Conservation (phyloP, 306 rosid species). For the Quercus robur region DNA sequence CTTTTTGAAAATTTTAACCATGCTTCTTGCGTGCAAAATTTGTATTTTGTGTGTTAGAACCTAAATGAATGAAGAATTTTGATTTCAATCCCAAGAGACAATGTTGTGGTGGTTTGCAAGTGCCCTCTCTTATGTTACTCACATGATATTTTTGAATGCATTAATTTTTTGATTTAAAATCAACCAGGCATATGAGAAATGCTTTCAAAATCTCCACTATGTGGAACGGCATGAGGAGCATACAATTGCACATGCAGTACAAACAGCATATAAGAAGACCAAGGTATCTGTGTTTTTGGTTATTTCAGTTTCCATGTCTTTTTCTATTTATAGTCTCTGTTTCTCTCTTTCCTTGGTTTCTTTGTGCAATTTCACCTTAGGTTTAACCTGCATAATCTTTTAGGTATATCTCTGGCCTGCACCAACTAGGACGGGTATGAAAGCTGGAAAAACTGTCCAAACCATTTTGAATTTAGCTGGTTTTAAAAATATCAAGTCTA, state of each 20-base stretch:
- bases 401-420: constrained; percentile 99
- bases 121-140: not conserved
- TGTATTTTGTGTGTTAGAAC: not conserved
- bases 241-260: constrained; percentile 96
- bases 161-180: not conserved
- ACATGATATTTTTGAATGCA: not conserved
- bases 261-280: constrained; percentile 69
- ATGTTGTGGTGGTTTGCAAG: not conserved
- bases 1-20: not conserved
- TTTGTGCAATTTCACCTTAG: not conserved
- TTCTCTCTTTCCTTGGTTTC: not conserved
- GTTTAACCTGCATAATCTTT: constrained; percentile 12
- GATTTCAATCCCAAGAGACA: not conserved
- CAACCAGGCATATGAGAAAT: constrained; percentile 88
- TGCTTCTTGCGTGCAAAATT: not conserved
- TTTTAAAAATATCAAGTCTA: constrained; percentile 84
- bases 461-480: constrained; percentile 80
- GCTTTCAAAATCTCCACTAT: constrained; percentile 87
- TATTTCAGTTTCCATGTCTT: not conserved
- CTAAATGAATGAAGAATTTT: not conserved
- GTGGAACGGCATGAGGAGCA: constrained; percentile 87
- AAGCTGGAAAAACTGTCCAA: constrained; percentile 85
- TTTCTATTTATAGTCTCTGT: not conserved
- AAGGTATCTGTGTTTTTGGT: constrained; percentile 44
- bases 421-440: constrained; percentile 72